Evolutionary conservation across 495 filamentous ascomycete genomes (phyloP).

Genomic region (Terfezia claveryi): DNA sequence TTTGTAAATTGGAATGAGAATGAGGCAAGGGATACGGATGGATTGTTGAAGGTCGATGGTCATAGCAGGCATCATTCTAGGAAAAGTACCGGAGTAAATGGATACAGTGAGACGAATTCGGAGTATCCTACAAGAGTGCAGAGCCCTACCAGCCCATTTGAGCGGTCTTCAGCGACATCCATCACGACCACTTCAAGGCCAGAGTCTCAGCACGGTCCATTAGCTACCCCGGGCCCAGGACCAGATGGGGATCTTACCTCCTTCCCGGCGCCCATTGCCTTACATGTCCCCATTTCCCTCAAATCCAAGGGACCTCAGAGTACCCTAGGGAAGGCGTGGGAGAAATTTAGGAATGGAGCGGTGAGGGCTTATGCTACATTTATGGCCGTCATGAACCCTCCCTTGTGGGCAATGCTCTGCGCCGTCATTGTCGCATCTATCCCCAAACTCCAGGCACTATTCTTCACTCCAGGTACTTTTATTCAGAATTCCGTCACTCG

Average conservation of each 20-base stretch:
- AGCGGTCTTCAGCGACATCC: neutral
- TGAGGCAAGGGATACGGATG: neutral
- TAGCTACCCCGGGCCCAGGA: too few species aligned
- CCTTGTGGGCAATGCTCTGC: conserved; percentile 85
- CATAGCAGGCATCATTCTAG: conserved; percentile 7
- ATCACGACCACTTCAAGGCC: neutral
- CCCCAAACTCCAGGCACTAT: conserved; percentile 58
- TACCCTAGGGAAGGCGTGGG: neutral
- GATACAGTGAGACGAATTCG: conserved; percentile 4
- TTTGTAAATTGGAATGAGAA: too few species aligned
- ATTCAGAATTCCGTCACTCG: conserved; percentile 80
- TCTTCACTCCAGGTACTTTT: conserved; percentile 79
- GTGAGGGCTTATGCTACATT: conserved; percentile 9
- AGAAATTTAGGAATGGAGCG: neutral
- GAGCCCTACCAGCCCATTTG: neutral
- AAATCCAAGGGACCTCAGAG: neutral
- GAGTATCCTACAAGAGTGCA: neutral
- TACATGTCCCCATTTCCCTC: too few species aligned
- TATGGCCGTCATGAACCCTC: conserved; percentile 95
- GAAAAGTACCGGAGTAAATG: conserved; percentile 7
- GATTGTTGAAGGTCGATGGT: neutral
- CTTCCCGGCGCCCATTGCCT: neutral
- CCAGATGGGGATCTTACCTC: neutral
- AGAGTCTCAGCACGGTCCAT: neutral
- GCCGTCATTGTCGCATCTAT: conserved; percentile 78